phyloP scores from a whole-genome alignment of 2,329 filamentous ascomycete species.

The Alternaria novae-zelandiae region DNA sequence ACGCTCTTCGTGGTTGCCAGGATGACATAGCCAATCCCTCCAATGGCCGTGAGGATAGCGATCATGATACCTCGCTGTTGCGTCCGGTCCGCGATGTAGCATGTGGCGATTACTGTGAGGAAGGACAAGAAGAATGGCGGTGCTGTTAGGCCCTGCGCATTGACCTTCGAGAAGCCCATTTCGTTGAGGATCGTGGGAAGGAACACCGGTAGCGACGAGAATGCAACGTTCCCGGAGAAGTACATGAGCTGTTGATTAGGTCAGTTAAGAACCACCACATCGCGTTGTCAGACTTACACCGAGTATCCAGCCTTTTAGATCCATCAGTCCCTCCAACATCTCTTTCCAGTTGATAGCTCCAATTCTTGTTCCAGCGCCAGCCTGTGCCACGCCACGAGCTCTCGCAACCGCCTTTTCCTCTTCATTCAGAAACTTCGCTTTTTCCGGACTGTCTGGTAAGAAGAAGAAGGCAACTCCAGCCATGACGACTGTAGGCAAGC shows the following conservation, averaged over 20 bases:
- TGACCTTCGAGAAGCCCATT: slow-evolving; percentile 72
- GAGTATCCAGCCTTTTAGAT: slow-evolving; percentile 44
- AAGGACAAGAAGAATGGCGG: slow-evolving; percentile 74
- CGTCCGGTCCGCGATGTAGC: slow-evolving; percentile 69
- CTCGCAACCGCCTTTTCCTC: slow-evolving; percentile 48
- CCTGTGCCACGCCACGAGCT: slow-evolving; percentile 40
- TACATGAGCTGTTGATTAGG: slow-evolving; percentile 36
- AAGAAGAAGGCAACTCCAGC: slow-evolving; percentile 51
- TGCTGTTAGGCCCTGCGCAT: slow-evolving; percentile 74
- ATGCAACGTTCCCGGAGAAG: slow-evolving; percentile 55
- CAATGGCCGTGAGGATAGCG: slow-evolving; percentile 61
- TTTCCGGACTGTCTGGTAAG: slow-evolving; percentile 54
- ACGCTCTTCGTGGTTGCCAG: slow-evolving; percentile 63
- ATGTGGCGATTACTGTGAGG: slow-evolving; percentile 65
- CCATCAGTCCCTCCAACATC: slow-evolving; percentile 34
- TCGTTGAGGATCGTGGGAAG: slow-evolving; percentile 53
- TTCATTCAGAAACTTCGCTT: slow-evolving; percentile 51
- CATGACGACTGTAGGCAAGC: slow-evolving; percentile 53
- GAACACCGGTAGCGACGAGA: slow-evolving; percentile 58
- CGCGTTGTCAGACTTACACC: slow-evolving; percentile 28
- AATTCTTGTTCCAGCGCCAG: slow-evolving; percentile 33
- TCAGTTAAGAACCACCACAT: background rate
- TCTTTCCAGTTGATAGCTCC: slow-evolving; percentile 40
- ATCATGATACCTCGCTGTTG: slow-evolving; percentile 70
- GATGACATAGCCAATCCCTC: slow-evolving; percentile 68